Conservation (phyloP, 2,329 filamentous ascomycete species). For the Ophidiomyces ophidiicola region DNA sequence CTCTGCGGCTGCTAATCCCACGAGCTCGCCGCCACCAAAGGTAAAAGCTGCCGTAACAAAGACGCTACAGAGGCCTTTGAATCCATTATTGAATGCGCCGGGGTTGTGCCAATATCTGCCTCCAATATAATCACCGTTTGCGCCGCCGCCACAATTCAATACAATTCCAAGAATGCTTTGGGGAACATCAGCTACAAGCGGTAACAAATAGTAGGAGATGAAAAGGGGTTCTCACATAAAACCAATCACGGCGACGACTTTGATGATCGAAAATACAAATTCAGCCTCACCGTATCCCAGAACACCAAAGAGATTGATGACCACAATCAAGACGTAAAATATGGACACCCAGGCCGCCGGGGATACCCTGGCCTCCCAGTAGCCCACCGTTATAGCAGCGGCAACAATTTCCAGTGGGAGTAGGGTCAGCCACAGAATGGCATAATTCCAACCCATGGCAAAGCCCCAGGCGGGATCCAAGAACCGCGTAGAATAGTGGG, state of each 20-base stretch:
- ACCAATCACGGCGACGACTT: slow-evolving; percentile 72
- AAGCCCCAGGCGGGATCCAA: slow-evolving; percentile 90
- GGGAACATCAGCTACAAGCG: neutral
- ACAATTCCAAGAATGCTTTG: slow-evolving; percentile 68
- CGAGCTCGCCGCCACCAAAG: slow-evolving; percentile 51
- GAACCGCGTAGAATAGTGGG: slow-evolving; percentile 82
- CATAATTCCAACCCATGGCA: slow-evolving; percentile 93
- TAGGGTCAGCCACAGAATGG: slow-evolving; percentile 74
- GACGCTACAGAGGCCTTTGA: slow-evolving; percentile 52
- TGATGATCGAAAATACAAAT: slow-evolving; percentile 75
- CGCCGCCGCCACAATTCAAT: slow-evolving; percentile 69
- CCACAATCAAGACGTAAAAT: slow-evolving; percentile 63
- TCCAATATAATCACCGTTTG: slow-evolving; percentile 64
- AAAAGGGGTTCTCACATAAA: slow-evolving; percentile 54
- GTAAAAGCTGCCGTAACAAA: slow-evolving; percentile 53
- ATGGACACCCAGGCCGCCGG: slow-evolving; percentile 70
- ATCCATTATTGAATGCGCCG: slow-evolving; percentile 60
- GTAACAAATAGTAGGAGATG: slow-evolving; percentile 12
- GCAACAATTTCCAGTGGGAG: slow-evolving; percentile 78
- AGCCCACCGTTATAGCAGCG: slow-evolving; percentile 70
- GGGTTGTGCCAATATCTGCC: slow-evolving; percentile 63
- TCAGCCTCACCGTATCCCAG: slow-evolving; percentile 83
- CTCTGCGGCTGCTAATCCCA: slow-evolving; percentile 49
- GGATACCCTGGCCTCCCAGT: slow-evolving; percentile 56
- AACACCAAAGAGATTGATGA: slow-evolving; percentile 79